Base-by-base conservation (phyloP, 805 yeast genomes). In the Pichia kluyveri region DNA sequence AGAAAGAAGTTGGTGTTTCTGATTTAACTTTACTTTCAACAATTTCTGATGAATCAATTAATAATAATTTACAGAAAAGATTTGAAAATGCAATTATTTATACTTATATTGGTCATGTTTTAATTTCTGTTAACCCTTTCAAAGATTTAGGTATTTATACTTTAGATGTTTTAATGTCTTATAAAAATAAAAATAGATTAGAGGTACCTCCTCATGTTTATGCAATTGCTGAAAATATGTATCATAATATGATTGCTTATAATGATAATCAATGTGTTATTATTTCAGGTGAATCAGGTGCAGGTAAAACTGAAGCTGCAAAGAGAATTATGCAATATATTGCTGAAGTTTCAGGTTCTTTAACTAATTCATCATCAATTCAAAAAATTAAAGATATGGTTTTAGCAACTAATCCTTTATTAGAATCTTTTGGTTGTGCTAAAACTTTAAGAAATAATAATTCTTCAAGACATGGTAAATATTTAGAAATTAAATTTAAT, bases 181-280 rank as follows among this genome's bases (percentile, higher is more conserved):
- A 93, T 62, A 80, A 82, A 65, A 96, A 96, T 52, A 89, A 90
- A 65, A 93, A 93, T 66, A 75, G 99, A 59, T 72, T 93, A 50
- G 99, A 93, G 68, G 96, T 86, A 30, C 95, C 98, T 17, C 99
- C 99, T 4, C 99, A 93, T 68, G 99, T 93, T 31, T 93, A 83
- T 67, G 96, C 98, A 46, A 89, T 93, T 59, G 99, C 99, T 11
- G 99, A 93, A 68, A 70, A 95, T 36, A 89, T 93, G 96, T 93
- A 84, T 67, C 91, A 93, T 69, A 86, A 91, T 65, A 76, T 93
- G 82, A 90, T 90, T 67, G 84, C 96, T 0, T 93, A 93, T 67
- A 80, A 85, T 50, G 98, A 93, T 59, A 88, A 82, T 61, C 99
- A 93, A 65, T 91, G 98, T 75, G 98, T 93, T 23, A 93, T 93